These are phyloP conservation scores for Allantophomopsis lycopodina DNA, from an alignment of 2,329 filamentous ascomycete genomes.

Conservation along the genomic window DNA sequence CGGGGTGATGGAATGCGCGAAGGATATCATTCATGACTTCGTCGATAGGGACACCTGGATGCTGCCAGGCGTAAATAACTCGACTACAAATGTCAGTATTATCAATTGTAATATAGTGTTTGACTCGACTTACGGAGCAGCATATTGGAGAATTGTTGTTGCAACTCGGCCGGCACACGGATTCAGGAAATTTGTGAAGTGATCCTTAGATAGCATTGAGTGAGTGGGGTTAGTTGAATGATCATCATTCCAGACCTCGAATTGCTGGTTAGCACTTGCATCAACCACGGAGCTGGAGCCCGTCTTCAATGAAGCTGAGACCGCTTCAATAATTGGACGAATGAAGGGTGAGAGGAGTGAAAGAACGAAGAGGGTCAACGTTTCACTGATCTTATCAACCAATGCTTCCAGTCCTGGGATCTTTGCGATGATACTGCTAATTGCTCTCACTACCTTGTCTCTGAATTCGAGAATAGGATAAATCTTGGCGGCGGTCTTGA, in stretches of 20 bases:
- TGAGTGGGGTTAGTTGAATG: constrained; percentile 67
- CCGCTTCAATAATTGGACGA: constrained; percentile 77
- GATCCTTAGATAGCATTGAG: constrained; percentile 73
- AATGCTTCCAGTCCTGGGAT: constrained; percentile 80
- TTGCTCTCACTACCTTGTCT: constrained; percentile 81
- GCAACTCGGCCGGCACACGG: constrained; percentile 64
- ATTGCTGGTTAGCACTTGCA: constrained; percentile 60
- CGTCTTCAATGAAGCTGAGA: constrained; percentile 71
- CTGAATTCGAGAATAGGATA: constrained; percentile 92
- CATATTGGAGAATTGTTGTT: constrained; percentile 68
- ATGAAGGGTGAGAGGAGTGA: constrained; percentile 86
- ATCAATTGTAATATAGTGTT: neutral
- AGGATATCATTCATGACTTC: constrained; percentile 74
- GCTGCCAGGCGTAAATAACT: constrained; percentile 85
- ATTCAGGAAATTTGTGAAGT: constrained; percentile 70
- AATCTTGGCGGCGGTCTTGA: constrained; percentile 66
- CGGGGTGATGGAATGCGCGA: constrained; percentile 82
- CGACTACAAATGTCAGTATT: constrained; percentile 32
- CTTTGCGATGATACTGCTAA: constrained; percentile 77
- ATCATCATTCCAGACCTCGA: constrained; percentile 68
- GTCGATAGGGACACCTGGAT: constrained; percentile 67
- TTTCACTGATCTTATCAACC: constrained; percentile 91
- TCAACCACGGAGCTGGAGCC: constrained; percentile 63
- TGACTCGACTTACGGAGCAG: constrained; percentile 55
- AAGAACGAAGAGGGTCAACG: constrained; percentile 80